phyloP scores from a whole-genome alignment of 2,329 filamentous ascomycete genomes.

The Chrysosporium keratinophilum region DNA sequence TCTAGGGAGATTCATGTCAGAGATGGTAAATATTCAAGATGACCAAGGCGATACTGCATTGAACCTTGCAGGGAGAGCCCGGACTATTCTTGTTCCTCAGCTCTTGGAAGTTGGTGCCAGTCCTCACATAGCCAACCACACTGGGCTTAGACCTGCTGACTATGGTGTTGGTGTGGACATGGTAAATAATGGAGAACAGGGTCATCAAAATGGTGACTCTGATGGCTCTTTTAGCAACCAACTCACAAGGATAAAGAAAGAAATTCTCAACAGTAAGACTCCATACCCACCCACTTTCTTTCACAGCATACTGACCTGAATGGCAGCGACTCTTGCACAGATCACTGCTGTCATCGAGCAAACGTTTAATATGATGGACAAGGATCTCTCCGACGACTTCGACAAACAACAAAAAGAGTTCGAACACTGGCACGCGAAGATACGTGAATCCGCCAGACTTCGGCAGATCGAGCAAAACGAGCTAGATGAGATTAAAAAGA shows the following conservation, averaged over 20 bases:
- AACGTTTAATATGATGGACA: conserved; percentile 66
- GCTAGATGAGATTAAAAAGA: conserved; percentile 59
- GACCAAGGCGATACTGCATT: conserved; percentile 89
- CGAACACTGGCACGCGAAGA: conserved; percentile 67
- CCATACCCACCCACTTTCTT: neutral
- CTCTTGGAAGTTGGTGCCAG: conserved; percentile 90
- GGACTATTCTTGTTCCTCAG: conserved; percentile 96
- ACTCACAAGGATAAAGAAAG: conserved; percentile 37
- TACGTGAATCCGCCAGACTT: conserved; percentile 69
- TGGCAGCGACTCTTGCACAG: conserved; percentile 30
- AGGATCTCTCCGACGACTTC: conserved; percentile 69
- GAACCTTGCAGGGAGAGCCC: conserved; percentile 85
- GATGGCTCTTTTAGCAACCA: conserved; percentile 36
- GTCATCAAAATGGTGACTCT: conserved; percentile 35
- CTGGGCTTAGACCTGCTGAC: conserved; percentile 78
- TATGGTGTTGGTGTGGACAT: conserved; percentile 77
- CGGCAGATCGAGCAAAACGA: conserved; percentile 66
- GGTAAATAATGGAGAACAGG: conserved; percentile 36
- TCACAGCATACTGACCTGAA: conserved; percentile 26
- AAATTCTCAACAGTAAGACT: conserved; percentile 36
- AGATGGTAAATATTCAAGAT: conserved; percentile 93
- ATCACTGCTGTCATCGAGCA: conserved; percentile 60
- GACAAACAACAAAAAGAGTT: conserved; percentile 74
- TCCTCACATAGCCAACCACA: conserved; percentile 80
- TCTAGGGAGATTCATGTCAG: conserved; percentile 85